Base-by-base conservation (phyloP, 306 rosid species). In the Pyrus communis region DNA sequence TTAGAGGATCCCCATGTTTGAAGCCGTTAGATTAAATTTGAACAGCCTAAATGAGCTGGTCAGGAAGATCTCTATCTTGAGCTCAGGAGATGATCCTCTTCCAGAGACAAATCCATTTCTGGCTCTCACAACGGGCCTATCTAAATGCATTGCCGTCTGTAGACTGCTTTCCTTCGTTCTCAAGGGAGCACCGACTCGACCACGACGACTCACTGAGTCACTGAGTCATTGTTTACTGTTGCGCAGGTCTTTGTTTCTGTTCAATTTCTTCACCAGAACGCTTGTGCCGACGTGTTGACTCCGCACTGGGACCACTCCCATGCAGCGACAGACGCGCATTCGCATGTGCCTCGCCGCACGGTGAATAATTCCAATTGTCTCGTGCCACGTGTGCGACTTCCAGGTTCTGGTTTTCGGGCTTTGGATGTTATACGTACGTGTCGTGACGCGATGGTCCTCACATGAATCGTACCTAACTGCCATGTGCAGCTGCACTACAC, bases 401-500 rank as follows among this genome's bases (percentile, higher is more conserved):
- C 18, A 12, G 5, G 40, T 18, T 17, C 62, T 11, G 5, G 19
- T 63, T 49, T 0, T 4, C 0, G 40, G 33, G 11, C 64, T 15
- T 21, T 70, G 78, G 82, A 64, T 14, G 59, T 51, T 27, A 3
- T 42, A 30, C 83, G 38, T 33, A 85, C 87, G 88, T 76, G 87
- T 59, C 67, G 15, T 17, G 12, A 15, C 9, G 11, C 1, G 40
- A 23, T 81, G 64, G 75, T 28, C 75, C 71, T 78, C 82, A 75
- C 78, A 78, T 85, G 86, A 82, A 74, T 31, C 21, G 13, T 52
- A 79, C 95, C 90, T 31, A 83, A 81, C 71, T 23, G 11, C 87
- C 96, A 92, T 84, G 93, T 91, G 93, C 88, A 52, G 38, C 11
- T 60, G 62, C 87, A 3, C 63, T 69, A 77, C 31, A 71, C n/a